Evolutionary conservation across 345 rosid species (phyloP), one percentile per base, ranked within the genome.

Genomic region (Citrus glauca): DNA sequence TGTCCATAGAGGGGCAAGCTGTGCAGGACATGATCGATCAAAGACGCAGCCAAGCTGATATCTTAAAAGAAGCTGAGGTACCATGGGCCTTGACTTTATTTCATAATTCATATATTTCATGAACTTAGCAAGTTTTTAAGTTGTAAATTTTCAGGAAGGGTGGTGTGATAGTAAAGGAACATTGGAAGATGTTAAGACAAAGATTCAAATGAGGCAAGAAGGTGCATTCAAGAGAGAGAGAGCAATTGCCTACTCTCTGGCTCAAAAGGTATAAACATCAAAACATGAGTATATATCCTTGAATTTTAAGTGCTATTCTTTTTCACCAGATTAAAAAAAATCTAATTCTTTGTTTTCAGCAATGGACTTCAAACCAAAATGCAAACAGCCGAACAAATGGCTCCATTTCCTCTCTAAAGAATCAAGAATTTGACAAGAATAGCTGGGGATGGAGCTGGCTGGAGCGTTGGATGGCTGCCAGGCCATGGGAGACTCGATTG

Each of bases 361-460:
- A 93, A 89, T 93, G 97, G 95, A 87, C 87, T 79, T 83, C 97
- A 53, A 84, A 72, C 71, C 81, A 87, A n/a, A 80, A 83, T 62
- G 69, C 86, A 37, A 85, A 81, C 40, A 76, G 77, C 7, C 74
- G 77, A 80, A 32, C 82, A 30, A 84, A 82, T 76, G 69, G 56
- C 68, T 85, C 89, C 11, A 67, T 75, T 9, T 81, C 85, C 4
- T 56, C 86, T 59, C 81, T 87, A 25, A 90, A 87, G 84, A 87
- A 84, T 19, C 87, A 88, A 75, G 94, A 89, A 77, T 88, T 92
- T 77, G 97, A 91, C 71, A 90, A 87, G 84, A 90, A 85, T 63
- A 89, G 90, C 75, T 89, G 93, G 98, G 97, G 97, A 71, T 95
- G 98, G 99, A 92, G 96, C 81, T 95, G 99, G 99, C 88, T 95